These are phyloP conservation scores for Eragrostis tef DNA, from an alignment of 202 grass and related monocot species.

Conservation along the genomic window DNA sequence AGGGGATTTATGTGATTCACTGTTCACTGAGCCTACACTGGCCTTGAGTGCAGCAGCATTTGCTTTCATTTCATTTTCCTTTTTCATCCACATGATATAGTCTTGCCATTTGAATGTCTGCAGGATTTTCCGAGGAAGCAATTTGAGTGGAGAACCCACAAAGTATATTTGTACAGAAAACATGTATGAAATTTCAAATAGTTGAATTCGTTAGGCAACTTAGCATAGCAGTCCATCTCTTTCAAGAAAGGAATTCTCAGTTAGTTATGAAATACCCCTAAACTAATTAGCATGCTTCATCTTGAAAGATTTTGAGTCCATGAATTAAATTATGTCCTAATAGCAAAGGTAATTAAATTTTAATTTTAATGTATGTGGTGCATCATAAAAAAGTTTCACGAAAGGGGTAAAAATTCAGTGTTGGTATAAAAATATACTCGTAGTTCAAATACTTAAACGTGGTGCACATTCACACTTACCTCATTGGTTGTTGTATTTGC, in stretches of 20 bases:
- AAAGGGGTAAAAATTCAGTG: background rate
- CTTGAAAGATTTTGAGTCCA: constrained; percentile 1
- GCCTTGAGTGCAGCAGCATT: constrained; percentile 59
- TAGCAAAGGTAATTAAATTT: background rate
- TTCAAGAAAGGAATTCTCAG: background rate
- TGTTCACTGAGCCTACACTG: constrained; percentile 46
- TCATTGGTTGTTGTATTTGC: constrained; percentile 91
- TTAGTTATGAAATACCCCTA: background rate
- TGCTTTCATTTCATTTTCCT: constrained; percentile 68
- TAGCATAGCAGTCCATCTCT: background rate
- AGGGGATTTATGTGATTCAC: constrained; percentile 33
- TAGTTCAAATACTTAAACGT: constrained; percentile 4
- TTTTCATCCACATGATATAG: constrained; percentile 86
- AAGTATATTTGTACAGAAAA: constrained; percentile 1
- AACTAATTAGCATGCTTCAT: constrained; percentile 4
- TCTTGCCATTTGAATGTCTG: constrained; percentile 99
- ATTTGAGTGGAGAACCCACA: background rate
- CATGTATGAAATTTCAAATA: background rate
- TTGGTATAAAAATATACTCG: constrained; percentile 6
- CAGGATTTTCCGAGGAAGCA: constrained; percentile 19
- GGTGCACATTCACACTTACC: constrained; percentile 46
- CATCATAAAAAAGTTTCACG: background rate
- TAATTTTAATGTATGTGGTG: background rate
- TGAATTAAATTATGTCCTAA: background rate
- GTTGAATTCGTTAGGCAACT: background rate